Conservation (phyloP, 202 grass and related monocot genomes). For the Carex arenaria region DNA sequence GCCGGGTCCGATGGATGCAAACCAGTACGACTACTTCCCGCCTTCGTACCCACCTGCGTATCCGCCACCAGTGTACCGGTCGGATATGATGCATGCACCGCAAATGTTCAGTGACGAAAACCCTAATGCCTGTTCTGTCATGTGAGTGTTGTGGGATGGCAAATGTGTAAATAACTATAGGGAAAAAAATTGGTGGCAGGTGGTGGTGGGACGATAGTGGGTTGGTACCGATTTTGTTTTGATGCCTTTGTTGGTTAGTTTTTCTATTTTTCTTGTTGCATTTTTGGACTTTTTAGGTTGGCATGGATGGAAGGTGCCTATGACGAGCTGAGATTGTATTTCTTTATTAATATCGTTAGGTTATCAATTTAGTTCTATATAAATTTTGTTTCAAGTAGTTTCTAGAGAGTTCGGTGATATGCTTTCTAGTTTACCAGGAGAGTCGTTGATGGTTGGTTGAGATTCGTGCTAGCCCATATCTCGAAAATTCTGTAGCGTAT, state of each 20-base stretch:
- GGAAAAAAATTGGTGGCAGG: neutral
- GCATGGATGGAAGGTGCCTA: neutral
- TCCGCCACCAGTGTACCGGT: constrained; percentile 28
- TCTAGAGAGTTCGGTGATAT: neutral
- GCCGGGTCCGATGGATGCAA: neutral
- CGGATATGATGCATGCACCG: constrained; percentile 56
- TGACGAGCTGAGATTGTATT: neutral
- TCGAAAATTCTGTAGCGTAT: no score
- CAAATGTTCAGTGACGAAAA: constrained; percentile 97
- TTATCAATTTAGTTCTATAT: neutral
- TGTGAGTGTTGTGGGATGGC: constrained; percentile 34
- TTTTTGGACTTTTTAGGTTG: constrained; percentile 9
- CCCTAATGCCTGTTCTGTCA: constrained; percentile 84
- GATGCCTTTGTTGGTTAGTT: constrained; percentile 20
- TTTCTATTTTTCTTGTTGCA: neutral
- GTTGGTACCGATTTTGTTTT: constrained; percentile 28
- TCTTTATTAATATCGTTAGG: constrained; percentile 7
- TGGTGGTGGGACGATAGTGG: neutral
- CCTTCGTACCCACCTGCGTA: neutral
- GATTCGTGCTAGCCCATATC: no score
- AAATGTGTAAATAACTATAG: constrained; percentile 25
- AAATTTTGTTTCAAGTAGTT: neutral
- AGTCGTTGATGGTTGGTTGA: no score
- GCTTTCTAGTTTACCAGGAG: neutral
- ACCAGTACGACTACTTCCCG: neutral